phyloP scores from a whole-genome alignment of 106 monocot species.

The Agapanthus africanus region DNA sequence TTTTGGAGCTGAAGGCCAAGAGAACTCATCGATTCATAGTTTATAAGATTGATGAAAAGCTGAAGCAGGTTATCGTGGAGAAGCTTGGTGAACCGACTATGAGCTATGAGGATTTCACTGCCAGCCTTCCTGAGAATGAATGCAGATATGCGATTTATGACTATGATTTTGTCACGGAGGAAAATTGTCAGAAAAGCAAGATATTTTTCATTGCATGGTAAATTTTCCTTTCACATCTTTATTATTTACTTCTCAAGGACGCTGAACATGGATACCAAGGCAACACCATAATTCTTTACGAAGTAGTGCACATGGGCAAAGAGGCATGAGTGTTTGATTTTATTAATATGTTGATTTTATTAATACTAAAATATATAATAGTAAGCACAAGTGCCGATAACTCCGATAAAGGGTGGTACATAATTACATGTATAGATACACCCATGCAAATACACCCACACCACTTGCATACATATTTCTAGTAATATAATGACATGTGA shows the following conservation, averaged over 20 bases:
- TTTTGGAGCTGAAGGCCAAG: conserved; percentile 30
- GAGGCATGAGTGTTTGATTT: neutral
- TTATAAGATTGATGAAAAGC: conserved; percentile 34
- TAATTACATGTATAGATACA: no score
- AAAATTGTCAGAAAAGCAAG: conserved; percentile 41
- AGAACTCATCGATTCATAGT: conserved; percentile 27
- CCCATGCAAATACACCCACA: no score
- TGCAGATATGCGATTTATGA: conserved; percentile 27
- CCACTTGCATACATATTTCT: no score
- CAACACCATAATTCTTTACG: neutral
- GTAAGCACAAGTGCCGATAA: no score
- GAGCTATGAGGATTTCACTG: conserved; percentile 31
- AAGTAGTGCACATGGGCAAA: neutral
- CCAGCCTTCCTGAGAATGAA: conserved; percentile 22
- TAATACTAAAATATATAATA: no score
- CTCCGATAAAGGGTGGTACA: no score
- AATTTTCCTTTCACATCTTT: neutral
- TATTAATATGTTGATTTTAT: neutral
- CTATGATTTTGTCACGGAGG: conserved; percentile 25
- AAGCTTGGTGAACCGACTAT: conserved; percentile 20
- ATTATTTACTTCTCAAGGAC: neutral
- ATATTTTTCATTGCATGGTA: conserved; percentile 38
- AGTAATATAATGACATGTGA: no score
- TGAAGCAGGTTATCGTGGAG: conserved; percentile 24
- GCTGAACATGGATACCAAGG: neutral